These are phyloP conservation scores for Leptographium procerum DNA, from an alignment of 2,329 filamentous ascomycete genomes.

Conservation along the genomic window DNA sequence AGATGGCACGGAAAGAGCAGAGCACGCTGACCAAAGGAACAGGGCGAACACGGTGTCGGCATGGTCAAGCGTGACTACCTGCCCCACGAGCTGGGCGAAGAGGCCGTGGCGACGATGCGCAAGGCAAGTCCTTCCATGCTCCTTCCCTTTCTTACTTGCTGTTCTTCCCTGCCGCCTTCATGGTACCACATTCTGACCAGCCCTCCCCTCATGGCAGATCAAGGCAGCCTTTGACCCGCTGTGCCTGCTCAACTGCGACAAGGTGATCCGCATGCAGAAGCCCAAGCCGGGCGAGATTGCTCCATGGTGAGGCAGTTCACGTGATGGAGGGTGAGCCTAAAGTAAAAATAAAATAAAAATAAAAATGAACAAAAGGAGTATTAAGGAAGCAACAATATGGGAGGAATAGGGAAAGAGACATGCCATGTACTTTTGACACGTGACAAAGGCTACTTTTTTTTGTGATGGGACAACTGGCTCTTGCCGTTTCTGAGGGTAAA, in stretches of 20 bases:
- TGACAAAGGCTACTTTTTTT: not conserved
- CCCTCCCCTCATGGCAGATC: conserved; percentile 29
- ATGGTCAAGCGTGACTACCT: conserved; percentile 79
- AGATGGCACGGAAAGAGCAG: not conserved
- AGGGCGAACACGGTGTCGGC: conserved; percentile 75
- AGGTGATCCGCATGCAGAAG: conserved; percentile 51
- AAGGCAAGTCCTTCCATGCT: conserved; percentile 39
- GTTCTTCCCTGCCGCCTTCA: not conserved
- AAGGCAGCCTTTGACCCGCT: conserved; percentile 73
- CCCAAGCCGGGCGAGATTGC: conserved; percentile 35
- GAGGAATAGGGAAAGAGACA: too few species aligned
- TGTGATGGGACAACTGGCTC: too few species aligned
- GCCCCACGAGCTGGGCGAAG: conserved; percentile 61
- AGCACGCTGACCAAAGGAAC: not conserved
- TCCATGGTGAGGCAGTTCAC: conserved; percentile 26
- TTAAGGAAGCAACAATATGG: not conserved
- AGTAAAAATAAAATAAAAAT: not conserved
- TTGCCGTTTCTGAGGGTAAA: not conserved
- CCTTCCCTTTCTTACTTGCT: conserved; percentile 7
- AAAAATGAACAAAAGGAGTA: not conserved
- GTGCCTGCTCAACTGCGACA: conserved; percentile 58
- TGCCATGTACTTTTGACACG: not conserved
- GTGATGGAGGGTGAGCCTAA: not conserved
- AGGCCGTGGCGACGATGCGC: conserved; percentile 72
- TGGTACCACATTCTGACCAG: not conserved